A percentile compares a stretch with the other conserved stretches of the same genome.
Conservation (phyloP, 805 yeast species). For the Starmerella apicola region DNA sequence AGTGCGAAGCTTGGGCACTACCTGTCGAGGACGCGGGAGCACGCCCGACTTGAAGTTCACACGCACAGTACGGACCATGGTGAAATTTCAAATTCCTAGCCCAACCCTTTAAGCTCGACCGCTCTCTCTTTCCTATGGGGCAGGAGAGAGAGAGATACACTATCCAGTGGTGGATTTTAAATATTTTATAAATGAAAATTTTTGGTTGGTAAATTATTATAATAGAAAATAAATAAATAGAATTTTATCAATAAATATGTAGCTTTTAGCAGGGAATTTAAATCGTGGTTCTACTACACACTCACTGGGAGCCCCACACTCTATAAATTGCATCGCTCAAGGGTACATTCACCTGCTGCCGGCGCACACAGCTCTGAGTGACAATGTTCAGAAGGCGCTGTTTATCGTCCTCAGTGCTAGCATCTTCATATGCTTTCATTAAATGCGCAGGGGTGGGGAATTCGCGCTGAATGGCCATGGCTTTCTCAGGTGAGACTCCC, state of each 20-base stretch:
- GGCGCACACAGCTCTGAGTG: conserved; percentile 36
- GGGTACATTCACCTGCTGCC: conserved; percentile 27
- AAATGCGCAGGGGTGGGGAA: conserved; percentile 60
- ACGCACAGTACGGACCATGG: conserved; percentile 18
- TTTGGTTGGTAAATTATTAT: neutral
- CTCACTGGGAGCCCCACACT: conserved; percentile 39
- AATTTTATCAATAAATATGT: conserved; percentile 65
- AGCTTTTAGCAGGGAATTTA: conserved; percentile 64
- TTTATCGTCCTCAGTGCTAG: conserved; percentile 26
- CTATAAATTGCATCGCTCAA: conserved; percentile 32
- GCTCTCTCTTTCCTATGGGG: neutral
- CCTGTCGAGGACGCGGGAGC: conserved; percentile 63
- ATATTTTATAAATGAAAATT: no score
- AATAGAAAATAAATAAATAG: neutral
- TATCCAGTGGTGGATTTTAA: no score
- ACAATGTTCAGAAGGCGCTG: conserved; percentile 25
- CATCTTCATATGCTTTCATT: conserved; percentile 34
- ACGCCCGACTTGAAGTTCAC: conserved; percentile 59
- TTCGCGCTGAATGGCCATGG: conserved; percentile 55
- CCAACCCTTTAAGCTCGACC: neutral
- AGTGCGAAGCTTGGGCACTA: conserved; percentile 45
- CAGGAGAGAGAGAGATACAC: no score
- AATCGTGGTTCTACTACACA: neutral
- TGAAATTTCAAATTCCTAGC: neutral
- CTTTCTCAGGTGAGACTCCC: conserved; percentile 80